phyloP scores from a whole-genome alignment of 176 grass and related monocot genomes.

The Pontederia paniculata region DNA sequence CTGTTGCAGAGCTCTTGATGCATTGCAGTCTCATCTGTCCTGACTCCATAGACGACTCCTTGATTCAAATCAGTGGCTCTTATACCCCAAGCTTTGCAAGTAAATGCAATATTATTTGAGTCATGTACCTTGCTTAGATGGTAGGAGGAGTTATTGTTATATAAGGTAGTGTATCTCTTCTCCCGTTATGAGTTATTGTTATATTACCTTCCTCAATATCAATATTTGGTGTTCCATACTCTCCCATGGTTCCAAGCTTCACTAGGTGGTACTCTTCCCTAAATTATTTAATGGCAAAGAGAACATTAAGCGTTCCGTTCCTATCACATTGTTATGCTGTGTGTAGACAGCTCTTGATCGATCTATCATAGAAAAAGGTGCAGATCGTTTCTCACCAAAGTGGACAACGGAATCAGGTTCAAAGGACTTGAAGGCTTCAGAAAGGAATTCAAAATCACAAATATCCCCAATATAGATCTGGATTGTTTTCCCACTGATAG shows the following conservation, averaged over 20 bases:
- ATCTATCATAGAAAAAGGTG: conserved; percentile 97
- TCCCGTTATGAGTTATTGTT: conserved; percentile 84
- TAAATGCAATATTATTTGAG: conserved; percentile 95
- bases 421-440: conserved; percentile 83
- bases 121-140: conserved; percentile 99
- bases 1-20: conserved; percentile 87
- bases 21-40: conserved; percentile 87
- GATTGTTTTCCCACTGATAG: conserved; percentile 57
- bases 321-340: conserved; percentile 92
- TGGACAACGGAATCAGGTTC: conserved; percentile 86
- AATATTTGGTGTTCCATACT: conserved; percentile 96
- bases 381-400: conserved; percentile 90
- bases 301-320: conserved; percentile 88
- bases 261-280: conserved; percentile 76
- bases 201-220: conserved; percentile 90
- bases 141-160: conserved; percentile 87
- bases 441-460: conserved; percentile 92
- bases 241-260: conserved; percentile 96
- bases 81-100: conserved; percentile 88
- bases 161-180: conserved; percentile 85
- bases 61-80: conserved; percentile 94
- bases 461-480: conserved; percentile 82
- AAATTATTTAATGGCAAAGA: conserved; percentile 86
- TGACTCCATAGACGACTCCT: conserved; percentile 80
- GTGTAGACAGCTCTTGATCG: conserved; percentile 80